Evolutionary conservation across 495 filamentous ascomycete genomes (phyloP), one percentile per base, ranked within the genome.

Genomic region (Friedmanniomyces endolithicus): DNA sequence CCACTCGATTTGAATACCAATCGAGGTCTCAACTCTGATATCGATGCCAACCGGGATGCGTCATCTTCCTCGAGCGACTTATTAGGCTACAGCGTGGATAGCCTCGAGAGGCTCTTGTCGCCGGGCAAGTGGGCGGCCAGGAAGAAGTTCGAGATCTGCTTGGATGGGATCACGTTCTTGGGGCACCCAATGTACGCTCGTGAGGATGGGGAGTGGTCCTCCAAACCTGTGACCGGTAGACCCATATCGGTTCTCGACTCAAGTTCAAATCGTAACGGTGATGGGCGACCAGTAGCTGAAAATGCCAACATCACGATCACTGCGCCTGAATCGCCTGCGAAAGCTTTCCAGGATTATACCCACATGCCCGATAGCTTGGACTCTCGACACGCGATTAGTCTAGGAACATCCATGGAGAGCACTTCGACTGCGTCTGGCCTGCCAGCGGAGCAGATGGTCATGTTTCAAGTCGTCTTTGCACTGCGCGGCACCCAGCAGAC

Each of bases 401-500:
- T 69, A 11, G 65, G 58, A 17, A 54, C 48, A 14, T 68, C 67
- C 34, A 60, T 64, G 44, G 56, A 57, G 4, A 64, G 64, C 34
- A 64, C 58, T 35, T 62, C 64, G 33, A 71, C 74, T 60, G 61
- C 64, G 8, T 58, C 59, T 12, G 55, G 25, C 14, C 14, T 31
- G 65, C 67, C 25, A 63, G 51, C 63, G 69, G 52, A 74, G 74
- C 49, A 74, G 41, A 90, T 98, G 86, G 88, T 81, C 22, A 95
- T 96, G 89, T 98, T 98, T 67, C 89, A 97, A 70, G 79, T 96
- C 33, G 87, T 95, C 14, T 97, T 96, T 69, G 85, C 95, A 33
- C 70, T 95, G 47, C 83, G 86, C 63, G 84, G 87, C 2, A 83
- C 47, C 70, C 86, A 40, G 27, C 44, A 45, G 9, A 41, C 17